A percentile compares a stretch with the other conserved stretches of the same genome.
phyloP scores from a whole-genome alignment of 2,329 filamentous ascomycete species.

The Cercospora sp. region DNA sequence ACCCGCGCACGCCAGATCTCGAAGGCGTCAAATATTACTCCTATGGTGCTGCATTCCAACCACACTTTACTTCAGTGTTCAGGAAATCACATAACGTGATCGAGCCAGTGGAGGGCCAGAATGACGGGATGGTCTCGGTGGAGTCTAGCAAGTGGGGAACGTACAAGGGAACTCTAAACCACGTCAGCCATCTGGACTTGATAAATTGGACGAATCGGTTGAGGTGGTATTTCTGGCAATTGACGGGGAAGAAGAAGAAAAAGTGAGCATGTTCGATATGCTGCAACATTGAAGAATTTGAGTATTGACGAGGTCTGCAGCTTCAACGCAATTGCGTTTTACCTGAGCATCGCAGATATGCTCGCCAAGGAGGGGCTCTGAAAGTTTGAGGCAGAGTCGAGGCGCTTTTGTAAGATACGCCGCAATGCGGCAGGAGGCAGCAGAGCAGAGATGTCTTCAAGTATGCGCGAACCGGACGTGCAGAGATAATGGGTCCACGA shows the following conservation, averaged over 20 bases:
- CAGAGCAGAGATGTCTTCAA: neutral
- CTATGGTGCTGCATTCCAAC: conserved; percentile 62
- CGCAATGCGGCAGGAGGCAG: neutral
- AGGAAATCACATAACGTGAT: conserved; percentile 59
- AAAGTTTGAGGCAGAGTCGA: conserved; percentile 12
- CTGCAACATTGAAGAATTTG: neutral
- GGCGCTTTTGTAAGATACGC: neutral
- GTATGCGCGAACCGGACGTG: neutral
- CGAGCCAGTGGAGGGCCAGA: conserved; percentile 56
- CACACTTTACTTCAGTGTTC: conserved; percentile 59
- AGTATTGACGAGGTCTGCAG: conserved; percentile 35
- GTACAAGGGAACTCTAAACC: conserved; percentile 64
- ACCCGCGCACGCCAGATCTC: conserved; percentile 58
- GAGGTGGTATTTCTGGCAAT: conserved; percentile 58
- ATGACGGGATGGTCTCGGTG: conserved; percentile 66
- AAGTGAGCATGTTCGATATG: conserved; percentile 24
- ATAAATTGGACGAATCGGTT: conserved; percentile 68
- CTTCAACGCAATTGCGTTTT: conserved; percentile 65
- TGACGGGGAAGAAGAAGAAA: conserved; percentile 59
- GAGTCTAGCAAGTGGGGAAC: conserved; percentile 61
- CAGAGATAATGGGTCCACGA: neutral
- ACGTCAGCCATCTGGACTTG: conserved; percentile 63
- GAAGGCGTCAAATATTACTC: conserved; percentile 61
- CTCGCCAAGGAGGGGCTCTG: conserved; percentile 44
- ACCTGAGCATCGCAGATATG: conserved; percentile 62